Percentiles rank a stretch among this genome's conserved stretches.
These are phyloP conservation scores for Linaria vulgaris DNA, from an alignment of 257 asterid species.

Conservation along the genomic window DNA sequence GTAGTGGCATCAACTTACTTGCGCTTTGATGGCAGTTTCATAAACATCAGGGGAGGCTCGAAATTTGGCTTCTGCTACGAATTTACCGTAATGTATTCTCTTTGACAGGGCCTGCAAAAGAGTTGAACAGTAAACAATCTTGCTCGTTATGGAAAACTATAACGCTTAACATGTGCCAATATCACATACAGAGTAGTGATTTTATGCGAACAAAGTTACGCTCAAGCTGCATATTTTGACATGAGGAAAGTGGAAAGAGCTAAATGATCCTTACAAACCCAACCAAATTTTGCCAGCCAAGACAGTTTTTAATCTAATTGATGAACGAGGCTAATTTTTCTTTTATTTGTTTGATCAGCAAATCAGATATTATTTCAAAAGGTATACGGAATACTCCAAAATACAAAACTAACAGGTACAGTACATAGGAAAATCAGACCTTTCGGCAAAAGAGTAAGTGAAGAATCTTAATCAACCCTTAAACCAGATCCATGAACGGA, in stretches of 20 bases:
- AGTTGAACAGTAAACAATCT: not conserved
- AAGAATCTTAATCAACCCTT: no score
- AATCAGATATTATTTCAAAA: no score
- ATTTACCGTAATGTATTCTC: conserved; percentile 94
- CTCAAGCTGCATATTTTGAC: not conserved
- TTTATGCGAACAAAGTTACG: not conserved
- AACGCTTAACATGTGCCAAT: no score
- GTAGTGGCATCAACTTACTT: conserved; percentile 37
- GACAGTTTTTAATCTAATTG: not conserved
- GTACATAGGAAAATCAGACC: no score
- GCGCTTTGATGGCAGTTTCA: conserved; percentile 62
- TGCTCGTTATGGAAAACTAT: no score
- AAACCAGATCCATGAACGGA: no score
- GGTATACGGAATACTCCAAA: no score
- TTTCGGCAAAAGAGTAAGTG: no score
- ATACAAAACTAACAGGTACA: no score
- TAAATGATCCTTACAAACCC: not conserved
- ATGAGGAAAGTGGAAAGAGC: not conserved
- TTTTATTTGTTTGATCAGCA: no score
- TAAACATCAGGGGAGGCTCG: conserved; percentile 70
- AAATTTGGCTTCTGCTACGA: conserved; percentile 94
- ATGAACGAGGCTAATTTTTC: no score
- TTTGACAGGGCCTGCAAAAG: conserved; percentile 66
- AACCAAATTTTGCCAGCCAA: not conserved
- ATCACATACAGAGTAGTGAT: no score